Percentiles rank a stretch among this genome's conserved stretches.
phyloP scores from a whole-genome alignment of 2,329 filamentous ascomycete species.

The Ophiostoma pallidulum region DNA sequence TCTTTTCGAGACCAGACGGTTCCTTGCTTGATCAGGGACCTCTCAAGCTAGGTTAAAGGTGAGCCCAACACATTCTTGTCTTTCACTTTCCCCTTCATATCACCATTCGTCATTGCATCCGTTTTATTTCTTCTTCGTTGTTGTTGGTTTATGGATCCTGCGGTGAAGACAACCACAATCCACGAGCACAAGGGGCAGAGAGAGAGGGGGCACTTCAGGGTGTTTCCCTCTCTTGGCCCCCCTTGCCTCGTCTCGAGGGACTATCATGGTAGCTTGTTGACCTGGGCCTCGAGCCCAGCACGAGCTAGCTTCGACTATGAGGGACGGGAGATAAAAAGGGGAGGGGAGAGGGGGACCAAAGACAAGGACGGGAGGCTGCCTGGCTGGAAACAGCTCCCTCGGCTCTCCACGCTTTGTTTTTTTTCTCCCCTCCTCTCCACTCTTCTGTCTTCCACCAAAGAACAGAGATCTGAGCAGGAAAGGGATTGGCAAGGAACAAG shows the following conservation, averaged over 20 bases:
- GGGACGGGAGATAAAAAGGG: no score
- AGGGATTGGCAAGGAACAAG: no score
- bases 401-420: background rate
- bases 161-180: conserved; percentile 2
- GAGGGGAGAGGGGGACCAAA: no score
- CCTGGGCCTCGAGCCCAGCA: no score
- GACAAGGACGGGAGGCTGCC: no score
- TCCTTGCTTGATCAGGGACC: no score
- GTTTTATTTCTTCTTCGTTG: background rate
- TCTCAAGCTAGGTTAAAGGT: no score
- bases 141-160: background rate
- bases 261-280: background rate
- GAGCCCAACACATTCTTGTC: no score
- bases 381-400: background rate
- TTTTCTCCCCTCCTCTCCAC: background rate
- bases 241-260: conserved; percentile 1
- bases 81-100: no score
- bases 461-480: conserved; percentile 29
- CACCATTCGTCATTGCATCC: no score
- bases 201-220: background rate
- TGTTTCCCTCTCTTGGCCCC: background rate
- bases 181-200: background rate
- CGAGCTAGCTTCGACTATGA: no score
- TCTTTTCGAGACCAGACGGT: no score
- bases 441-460: conserved; percentile 13